Evolutionary conservation across 1,284 basidiomycete genomes (phyloP), one percentile per base, ranked within the genome.

Genomic region (Peniophora sp.): DNA sequence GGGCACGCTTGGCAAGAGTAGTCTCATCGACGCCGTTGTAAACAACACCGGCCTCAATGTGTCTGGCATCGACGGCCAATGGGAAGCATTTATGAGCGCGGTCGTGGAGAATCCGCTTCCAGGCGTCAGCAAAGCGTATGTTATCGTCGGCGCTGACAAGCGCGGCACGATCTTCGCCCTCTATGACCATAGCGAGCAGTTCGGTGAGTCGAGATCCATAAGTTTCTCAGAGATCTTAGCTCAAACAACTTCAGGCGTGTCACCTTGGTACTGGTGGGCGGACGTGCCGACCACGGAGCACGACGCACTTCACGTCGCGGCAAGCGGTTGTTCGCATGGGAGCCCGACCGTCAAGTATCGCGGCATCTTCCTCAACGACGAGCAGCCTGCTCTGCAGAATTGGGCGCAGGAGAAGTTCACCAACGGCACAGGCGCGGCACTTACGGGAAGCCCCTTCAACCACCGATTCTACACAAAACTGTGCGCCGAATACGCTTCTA

Each of bases 171-270:
- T 87, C 23, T 88, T 72, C 58, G 83, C 75, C 2, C 58, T 87
- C 32, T 88, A 88, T 59, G 82, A 85, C 57, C 77, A 83, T 50
- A 82, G 81, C 10, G 85, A 87, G 61, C 84, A 88, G 58, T 78
- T 85, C 61, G 85, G 84, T 73, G 9, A 22, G 3, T 14, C n/a
- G n/a, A n/a, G n/a, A n/a, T n/a, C n/a, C n/a, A n/a, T n/a, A n/a
- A n/a, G n/a, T n/a, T n/a, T n/a, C n/a, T n/a, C n/a, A n/a, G n/a
- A n/a, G 36, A 19, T 19, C 23, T 22, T 11, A 35, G 24, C 45
- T 53, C 35, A 41, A 14, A 25, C 41, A 5, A 9, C 17, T 48
- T 25, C 43, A 78, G 78, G 79, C 53, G 79, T 82, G 25, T 82
- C 79, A 17, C 79, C 81, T 17, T 83, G 80, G 80, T 81, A 76